Evolutionary conservation across 2,329 filamentous ascomycete genomes (phyloP), one percentile per base, ranked within the genome.

Genomic region (Exophiala spinifera): DNA sequence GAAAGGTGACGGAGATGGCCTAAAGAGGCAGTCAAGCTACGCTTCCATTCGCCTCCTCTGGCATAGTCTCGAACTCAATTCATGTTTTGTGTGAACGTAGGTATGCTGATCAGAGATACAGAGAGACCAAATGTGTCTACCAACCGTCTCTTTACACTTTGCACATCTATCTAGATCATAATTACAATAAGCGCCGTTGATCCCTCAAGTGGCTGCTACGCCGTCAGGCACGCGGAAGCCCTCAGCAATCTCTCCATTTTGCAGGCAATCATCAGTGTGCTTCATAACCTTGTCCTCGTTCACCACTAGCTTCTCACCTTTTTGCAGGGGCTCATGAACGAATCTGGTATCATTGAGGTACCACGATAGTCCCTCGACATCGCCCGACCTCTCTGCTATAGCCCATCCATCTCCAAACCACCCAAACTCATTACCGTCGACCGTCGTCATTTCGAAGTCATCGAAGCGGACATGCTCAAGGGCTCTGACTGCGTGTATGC

Each of bases 351-450:
- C 52, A 52, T 64, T 56, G 46, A 60, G 49, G 60, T 60, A 60
- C 64, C 63, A 63, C 15, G 50, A 55, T 44, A 60, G 37, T 15
- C 61, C 55, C 46, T 62, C 60, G 2, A 53, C 49, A 31, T 62
- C 57, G 19, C 45, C 46, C 3, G 25, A 44, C 23, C 57, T 17
- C 56, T 67, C 65, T 3, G 58, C 63, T 7, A 45, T 45, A 1
- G 73, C 73, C 61, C 73, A 73, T 1, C 77, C 76, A 63, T 78
- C 76, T 1, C 76, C 77, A 71, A 79, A 74, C 63, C 76, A 78
- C 17, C 71, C 60, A 61, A 75, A 78, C 4, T 72, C 68, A 59
- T 79, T 79, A 15, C 61, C 61, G 19, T 70, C 72, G 28, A 68
- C 65, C 51, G 77, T 74, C 33, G 61, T 64, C 48, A 77, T 70